A percentile compares a stretch with the other conserved stretches of the same genome.
Evolutionary conservation across 2,329 filamentous ascomycete genomes (phyloP).

Genomic region (Coniosporium tulheliwenetii): DNA sequence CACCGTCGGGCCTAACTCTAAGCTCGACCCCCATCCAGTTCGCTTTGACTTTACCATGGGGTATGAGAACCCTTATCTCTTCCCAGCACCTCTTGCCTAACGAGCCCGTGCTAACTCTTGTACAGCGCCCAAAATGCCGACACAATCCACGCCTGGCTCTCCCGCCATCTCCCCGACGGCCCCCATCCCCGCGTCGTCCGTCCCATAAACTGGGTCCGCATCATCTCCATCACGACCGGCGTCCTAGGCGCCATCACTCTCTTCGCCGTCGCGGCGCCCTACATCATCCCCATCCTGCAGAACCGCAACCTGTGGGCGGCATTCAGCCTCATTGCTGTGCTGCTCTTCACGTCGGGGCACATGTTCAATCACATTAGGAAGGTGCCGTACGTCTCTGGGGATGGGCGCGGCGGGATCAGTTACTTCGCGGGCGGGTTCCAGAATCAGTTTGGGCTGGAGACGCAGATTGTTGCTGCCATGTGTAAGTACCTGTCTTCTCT

Average conservation of each 20-base stretch:
- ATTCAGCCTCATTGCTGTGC: conserved; percentile 70
- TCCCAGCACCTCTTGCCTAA: background rate
- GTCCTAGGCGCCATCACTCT: conserved; percentile 55
- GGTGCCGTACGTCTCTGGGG: conserved; percentile 76
- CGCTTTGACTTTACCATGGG: conserved; percentile 75
- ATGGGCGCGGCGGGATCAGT: conserved; percentile 70
- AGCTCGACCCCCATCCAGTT: conserved; percentile 48
- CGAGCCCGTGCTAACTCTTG: conserved; percentile 1
- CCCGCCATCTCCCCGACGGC: conserved; percentile 55
- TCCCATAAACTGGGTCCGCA: conserved; percentile 74
- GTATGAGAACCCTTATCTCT: conserved; percentile 32
- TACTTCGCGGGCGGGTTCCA: conserved; percentile 91
- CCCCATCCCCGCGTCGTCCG: conserved; percentile 65
- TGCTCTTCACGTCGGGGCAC: conserved; percentile 89
- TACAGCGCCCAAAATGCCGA: conserved; percentile 59
- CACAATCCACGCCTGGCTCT: conserved; percentile 62
- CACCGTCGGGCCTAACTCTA: conserved; percentile 66
- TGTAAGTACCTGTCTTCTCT: conserved; percentile 45
- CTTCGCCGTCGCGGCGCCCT: conserved; percentile 57
- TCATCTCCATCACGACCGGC: conserved; percentile 52
- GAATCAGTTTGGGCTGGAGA: conserved; percentile 86
- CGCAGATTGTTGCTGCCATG: conserved; percentile 83
- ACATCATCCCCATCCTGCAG: conserved; percentile 65
- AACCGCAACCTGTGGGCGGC: conserved; percentile 92
- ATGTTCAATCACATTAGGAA: conserved; percentile 99